These are phyloP conservation scores for Fragaria vesca DNA, from an alignment of 306 rosid genomes.

Conservation along the genomic window DNA sequence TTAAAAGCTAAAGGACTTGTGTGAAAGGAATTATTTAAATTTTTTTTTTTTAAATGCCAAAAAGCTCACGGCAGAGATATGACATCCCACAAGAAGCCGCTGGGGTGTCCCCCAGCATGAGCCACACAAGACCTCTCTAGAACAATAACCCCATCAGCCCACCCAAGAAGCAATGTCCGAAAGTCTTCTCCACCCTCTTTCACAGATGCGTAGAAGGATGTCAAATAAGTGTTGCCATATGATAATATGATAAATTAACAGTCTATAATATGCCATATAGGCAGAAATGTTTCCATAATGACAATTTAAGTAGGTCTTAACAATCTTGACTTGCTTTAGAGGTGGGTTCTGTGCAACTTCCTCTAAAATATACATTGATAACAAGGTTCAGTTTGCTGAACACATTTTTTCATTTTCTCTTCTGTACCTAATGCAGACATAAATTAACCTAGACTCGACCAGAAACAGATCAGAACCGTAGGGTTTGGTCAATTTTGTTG, in stretches of 20 bases:
- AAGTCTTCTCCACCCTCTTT: not conserved
- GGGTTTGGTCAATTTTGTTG: not conserved
- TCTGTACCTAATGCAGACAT: not conserved
- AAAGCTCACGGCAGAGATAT: not conserved
- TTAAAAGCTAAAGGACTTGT: not conserved
- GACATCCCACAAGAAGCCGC: not conserved
- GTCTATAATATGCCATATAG: not conserved
- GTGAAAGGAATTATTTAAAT: not conserved
- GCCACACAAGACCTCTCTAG: not conserved
- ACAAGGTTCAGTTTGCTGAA: not conserved
- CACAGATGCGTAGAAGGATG: not conserved
- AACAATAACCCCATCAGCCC: not conserved
- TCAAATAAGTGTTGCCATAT: conserved; percentile 10
- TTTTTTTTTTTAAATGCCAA: not conserved
- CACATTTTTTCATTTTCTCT: not conserved
- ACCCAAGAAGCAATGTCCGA: not conserved
- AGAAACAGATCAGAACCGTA: not conserved
- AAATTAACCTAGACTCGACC: not conserved
- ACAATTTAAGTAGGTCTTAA: not conserved
- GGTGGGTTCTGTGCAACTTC: not conserved
- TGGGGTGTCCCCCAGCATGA: not conserved
- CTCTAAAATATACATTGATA: not conserved
- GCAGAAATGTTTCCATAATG: not conserved
- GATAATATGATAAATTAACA: not conserved
- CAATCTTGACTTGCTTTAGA: not conserved